Percentiles rank a stretch among this genome's conserved stretches.
phyloP scores from a whole-genome alignment of 2,329 filamentous ascomycete species.

The Fusarium protoensiforme region DNA sequence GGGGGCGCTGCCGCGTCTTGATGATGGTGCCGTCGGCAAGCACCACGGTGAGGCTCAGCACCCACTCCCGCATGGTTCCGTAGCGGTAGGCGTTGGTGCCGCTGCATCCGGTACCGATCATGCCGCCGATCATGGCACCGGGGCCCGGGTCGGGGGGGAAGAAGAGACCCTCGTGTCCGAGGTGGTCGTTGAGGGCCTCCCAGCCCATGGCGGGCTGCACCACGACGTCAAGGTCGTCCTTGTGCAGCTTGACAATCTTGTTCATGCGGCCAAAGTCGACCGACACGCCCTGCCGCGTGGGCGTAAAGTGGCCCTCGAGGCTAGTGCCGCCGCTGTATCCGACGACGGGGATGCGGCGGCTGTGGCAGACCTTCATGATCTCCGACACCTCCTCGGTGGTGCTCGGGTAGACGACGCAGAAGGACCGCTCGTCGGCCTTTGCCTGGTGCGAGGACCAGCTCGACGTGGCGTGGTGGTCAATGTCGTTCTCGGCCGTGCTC shows the following conservation, averaged over 20 bases:
- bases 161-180: slow-evolving; percentile 80
- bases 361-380: slow-evolving; percentile 90
- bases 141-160: slow-evolving; percentile 94
- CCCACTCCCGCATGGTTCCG: slow-evolving; percentile 96
- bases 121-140: slow-evolving; percentile 91
- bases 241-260: slow-evolving; percentile 80
- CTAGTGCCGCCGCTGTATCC: slow-evolving; percentile 90
- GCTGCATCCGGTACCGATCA: slow-evolving; percentile 78
- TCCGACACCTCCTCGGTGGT: slow-evolving; percentile 85
- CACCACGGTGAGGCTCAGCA: slow-evolving; percentile 86
- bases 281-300: slow-evolving; percentile 84
- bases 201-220: slow-evolving; percentile 87
- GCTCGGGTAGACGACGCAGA: slow-evolving; percentile 80
- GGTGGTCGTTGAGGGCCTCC: slow-evolving; percentile 84
- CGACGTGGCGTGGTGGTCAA: slow-evolving; percentile 68
- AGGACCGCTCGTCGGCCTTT: slow-evolving; percentile 62
- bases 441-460: slow-evolving; percentile 71
- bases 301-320: slow-evolving; percentile 88
- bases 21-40: slow-evolving; percentile 90
- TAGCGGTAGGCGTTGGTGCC: slow-evolving; percentile 94
- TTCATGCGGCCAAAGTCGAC: slow-evolving; percentile 91
- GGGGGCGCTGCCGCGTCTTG: slow-evolving; percentile 86
- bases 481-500: slow-evolving; percentile 66
- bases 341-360: slow-evolving; percentile 83
- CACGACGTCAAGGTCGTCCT: slow-evolving; percentile 79